Percentiles rank a stretch among this genome's conserved stretches.
These are phyloP conservation scores for Macrolepiota fuliginosa DNA, from an alignment of 768 basidiomycete species.

Conservation along the genomic window DNA sequence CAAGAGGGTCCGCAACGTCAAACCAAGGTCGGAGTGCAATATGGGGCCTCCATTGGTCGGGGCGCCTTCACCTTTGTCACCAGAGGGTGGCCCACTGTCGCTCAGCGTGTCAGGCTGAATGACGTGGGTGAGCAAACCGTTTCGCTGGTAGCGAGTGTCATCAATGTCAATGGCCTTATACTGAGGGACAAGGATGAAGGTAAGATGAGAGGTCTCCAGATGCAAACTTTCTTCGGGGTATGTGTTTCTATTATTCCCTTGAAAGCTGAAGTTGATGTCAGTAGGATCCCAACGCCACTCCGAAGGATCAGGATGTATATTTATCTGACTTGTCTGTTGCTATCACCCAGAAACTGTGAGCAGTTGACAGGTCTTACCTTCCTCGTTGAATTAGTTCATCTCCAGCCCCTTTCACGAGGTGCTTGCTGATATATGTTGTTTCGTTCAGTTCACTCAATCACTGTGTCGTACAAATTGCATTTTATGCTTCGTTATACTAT, in stretches of 20 bases:
- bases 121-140: slow-evolving; percentile 66
- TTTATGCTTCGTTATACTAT: background rate
- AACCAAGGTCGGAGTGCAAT: slow-evolving; percentile 57
- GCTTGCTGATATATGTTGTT: no score
- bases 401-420: no score
- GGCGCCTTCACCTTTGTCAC: slow-evolving; percentile 61
- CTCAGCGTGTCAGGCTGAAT: slow-evolving; percentile 71
- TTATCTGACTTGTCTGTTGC: slow-evolving; percentile 73
- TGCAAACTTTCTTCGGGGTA: slow-evolving; percentile 81
- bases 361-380: no score
- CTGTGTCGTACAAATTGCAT: no score
- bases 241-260: slow-evolving; percentile 2
- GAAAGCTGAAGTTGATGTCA: slow-evolving; percentile 24
- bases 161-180: slow-evolving; percentile 56
- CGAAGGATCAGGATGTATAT: slow-evolving; percentile 60
- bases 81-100: slow-evolving; percentile 64
- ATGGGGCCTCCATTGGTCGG: slow-evolving; percentile 65
- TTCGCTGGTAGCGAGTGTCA: slow-evolving; percentile 59
- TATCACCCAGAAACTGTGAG: slow-evolving; percentile 46
- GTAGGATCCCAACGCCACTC: slow-evolving; percentile 46
- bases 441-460: no score
- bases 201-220: slow-evolving; percentile 62
- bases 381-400: no score
- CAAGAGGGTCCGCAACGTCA: slow-evolving; percentile 44
- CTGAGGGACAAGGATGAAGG: slow-evolving; percentile 47